Base-by-base conservation (phyloP, 108 stramenopile species). In the Cyclotella choctawhatcheeana region DNA sequence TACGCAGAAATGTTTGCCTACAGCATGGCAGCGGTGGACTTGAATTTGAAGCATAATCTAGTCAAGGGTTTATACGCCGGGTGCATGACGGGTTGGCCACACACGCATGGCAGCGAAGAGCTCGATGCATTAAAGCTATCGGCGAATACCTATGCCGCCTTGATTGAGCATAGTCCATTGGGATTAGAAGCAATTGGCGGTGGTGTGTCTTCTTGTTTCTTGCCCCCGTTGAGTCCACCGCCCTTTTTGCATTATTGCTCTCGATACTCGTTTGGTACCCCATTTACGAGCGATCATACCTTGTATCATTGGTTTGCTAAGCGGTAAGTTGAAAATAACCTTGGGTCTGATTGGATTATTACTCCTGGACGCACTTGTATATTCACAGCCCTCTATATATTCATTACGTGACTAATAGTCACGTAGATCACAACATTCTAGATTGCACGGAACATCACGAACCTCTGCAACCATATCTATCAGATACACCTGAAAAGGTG, bases 1-100 rank as follows among this genome's bases (percentile, higher is more conserved):
- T 80, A 84, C 45, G 83, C 83, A 0, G 79, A 80, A 53, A 84
- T 84, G 81, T 81, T 81, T 69, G 78, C 81, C 22, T 85, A 82
- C 27, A 40, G 29, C 27, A 70, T 78, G 71, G 79, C 82, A 16
- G 82, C 84, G 4, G 76, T 81, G 6, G 81, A 82, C 58, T 48
- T 82, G 33, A 33, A 50, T 16, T 59, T 82, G 59, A 76, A 71
- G 35, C 83, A 84, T 70, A 79, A 63, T 25, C 32, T 84, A 18
- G 54, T 79, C 12, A 55, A 65, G 18, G 70, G 44, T 30, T 55
- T 85, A 12, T 83, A 62, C 44, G 75, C 82, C 24, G 85, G 85
- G 10, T 85, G 85, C 58, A 85, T 85, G 85, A 79, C 82, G 17
- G 54, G 50, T 27, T 81, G 79, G 70, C 85, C 85, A 6, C 71